Conservation (phyloP, 495 filamentous ascomycete species). For the Tuber indicum region DNA sequence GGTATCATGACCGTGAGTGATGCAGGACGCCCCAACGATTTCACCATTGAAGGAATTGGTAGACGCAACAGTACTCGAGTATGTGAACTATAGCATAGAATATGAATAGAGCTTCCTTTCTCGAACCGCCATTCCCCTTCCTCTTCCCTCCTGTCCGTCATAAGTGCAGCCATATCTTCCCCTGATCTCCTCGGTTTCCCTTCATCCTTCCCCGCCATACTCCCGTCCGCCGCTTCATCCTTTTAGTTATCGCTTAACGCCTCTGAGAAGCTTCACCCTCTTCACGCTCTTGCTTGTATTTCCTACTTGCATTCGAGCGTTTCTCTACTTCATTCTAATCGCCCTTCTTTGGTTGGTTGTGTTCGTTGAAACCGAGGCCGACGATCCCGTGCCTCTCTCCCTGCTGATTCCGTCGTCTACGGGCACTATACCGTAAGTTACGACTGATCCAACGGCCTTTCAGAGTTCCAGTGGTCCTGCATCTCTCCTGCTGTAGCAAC, state of each 20-base stretch:
- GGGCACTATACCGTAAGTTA: not conserved
- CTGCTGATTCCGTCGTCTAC: conserved; percentile 20
- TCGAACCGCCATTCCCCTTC: not conserved
- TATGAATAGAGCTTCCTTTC: not conserved
- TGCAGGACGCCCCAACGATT: not conserved
- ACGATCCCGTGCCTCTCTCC: conserved; percentile 15
- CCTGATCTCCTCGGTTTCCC: not conserved
- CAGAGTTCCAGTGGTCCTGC: conserved; percentile 19
- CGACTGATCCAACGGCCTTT: not conserved
- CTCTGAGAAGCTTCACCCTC: not conserved
- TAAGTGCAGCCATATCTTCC: not conserved
- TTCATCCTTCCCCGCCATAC: conserved; percentile 5
- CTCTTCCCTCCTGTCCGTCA: not conserved
- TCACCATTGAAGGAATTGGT: not conserved
- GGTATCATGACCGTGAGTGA: not conserved
- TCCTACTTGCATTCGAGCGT: not conserved
- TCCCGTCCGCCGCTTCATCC: conserved; percentile 10
- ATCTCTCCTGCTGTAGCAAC: conserved; percentile 17
- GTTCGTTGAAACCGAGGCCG: not conserved
- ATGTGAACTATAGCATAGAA: not conserved
- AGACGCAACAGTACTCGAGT: not conserved
- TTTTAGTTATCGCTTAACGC: not conserved
- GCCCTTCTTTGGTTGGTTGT: not conserved
- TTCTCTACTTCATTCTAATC: conserved; percentile 20
- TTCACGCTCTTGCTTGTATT: not conserved